phyloP scores from a whole-genome alignment of 495 filamentous ascomycete genomes.

The Lasiosphaeria miniovina region DNA sequence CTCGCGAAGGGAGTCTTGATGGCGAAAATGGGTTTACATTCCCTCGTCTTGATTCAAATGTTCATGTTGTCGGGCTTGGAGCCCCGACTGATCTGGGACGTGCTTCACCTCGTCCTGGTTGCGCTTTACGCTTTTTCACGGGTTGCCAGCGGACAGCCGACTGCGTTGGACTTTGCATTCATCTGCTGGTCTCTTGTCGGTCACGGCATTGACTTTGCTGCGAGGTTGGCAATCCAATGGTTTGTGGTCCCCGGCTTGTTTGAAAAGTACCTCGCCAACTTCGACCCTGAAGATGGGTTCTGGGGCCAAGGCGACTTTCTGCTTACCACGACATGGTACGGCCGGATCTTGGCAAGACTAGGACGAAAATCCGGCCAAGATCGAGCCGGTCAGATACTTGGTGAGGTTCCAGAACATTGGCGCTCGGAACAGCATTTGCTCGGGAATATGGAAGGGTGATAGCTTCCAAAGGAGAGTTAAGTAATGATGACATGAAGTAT shows the following conservation, averaged over 20 bases:
- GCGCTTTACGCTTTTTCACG: constrained; percentile 15
- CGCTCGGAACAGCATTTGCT: constrained; percentile 8
- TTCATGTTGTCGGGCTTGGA: constrained; percentile 20
- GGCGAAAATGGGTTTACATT: constrained; percentile 20
- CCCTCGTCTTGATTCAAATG: constrained; percentile 19
- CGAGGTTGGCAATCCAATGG: constrained; percentile 11
- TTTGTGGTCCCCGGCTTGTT: constrained; percentile 17
- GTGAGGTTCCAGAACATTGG: neutral
- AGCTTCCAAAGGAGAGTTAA: no score
- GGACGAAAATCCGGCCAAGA: neutral
- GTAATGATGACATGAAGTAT: no score
- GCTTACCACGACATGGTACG: neutral
- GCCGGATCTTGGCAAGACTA: neutral
- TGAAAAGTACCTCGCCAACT: constrained; percentile 29
- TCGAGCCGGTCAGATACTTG: neutral
- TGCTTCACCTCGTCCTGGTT: constrained; percentile 18
- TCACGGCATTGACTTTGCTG: constrained; percentile 16
- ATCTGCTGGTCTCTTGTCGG: constrained; percentile 21
- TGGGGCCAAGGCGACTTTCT: neutral
- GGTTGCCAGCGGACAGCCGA: neutral
- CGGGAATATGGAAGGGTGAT: neutral
- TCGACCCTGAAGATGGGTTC: constrained; percentile 26
- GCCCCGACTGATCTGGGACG: constrained; percentile 20
- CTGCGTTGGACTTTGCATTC: constrained; percentile 20
- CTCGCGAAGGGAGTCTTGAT: constrained; percentile 16